Conservation (phyloP, 2,329 filamentous ascomycete species). For the Pestalotiopsis sp. region DNA sequence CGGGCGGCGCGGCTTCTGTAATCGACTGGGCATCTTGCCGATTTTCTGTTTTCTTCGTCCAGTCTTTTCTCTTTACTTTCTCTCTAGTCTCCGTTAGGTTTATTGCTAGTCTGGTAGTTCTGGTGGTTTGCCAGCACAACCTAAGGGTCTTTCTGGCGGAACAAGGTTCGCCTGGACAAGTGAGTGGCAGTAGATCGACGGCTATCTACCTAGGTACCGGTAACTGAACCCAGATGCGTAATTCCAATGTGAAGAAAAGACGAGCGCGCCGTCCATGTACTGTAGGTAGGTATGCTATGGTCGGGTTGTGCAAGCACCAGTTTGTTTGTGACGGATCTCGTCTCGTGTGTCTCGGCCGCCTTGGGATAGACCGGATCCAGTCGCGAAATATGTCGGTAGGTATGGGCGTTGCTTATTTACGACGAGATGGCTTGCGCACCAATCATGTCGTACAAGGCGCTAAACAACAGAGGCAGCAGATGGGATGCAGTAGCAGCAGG, state of each 20-base stretch:
- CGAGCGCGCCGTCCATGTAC: neutral
- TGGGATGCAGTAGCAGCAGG: neutral
- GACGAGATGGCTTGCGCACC: neutral
- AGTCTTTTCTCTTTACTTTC: neutral
- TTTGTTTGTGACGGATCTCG: neutral
- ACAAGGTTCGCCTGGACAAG: neutral
- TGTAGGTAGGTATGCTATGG: neutral
- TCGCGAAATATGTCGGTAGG: neutral
- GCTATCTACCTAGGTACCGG: neutral
- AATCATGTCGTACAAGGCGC: neutral
- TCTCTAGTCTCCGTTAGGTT: neutral
- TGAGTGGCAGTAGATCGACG: neutral
- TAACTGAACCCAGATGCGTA: neutral
- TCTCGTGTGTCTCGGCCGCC: neutral
- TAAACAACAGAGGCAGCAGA: neutral
- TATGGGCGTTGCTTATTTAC: neutral
- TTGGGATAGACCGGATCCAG: neutral
- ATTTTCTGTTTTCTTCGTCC: neutral
- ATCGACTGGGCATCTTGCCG: conserved; percentile 11
- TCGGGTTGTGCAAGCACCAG: neutral
- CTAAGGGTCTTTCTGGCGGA: neutral
- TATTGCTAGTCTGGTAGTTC: neutral
- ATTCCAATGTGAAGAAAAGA: neutral
- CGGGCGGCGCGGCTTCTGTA: conserved; percentile 13
- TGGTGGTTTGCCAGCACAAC: neutral